Evolutionary conservation across 1,284 basidiomycete genomes (phyloP), one percentile per base, ranked within the genome.

Genomic region (Pisolithus thermaeus): DNA sequence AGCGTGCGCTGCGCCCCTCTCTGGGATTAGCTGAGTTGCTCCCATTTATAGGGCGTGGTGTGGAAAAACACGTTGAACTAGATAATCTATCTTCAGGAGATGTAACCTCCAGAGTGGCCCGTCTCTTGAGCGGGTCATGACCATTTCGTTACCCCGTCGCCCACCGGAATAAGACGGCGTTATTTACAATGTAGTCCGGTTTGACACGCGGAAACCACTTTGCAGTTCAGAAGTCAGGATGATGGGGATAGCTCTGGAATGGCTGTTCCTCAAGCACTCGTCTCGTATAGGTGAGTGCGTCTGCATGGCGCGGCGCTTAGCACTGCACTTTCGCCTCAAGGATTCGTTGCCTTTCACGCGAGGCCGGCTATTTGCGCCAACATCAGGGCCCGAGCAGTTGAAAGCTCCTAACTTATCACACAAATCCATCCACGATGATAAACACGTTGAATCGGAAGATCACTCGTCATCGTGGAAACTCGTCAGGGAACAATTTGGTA

Each of bases 21-120:
- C 32, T 35, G 12, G 32, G 5, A 37, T 44, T 52, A 57, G 55
- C 56, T 57, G 53, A 57, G 47, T 52, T 25, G 35, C 32, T 35
- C 32, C 30, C 51, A 39, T 49, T 37, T 52, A 51, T 47, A 90
- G 90, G 91, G 67, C 80, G 77, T 50, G 90, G 90, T 45, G 76
- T 84, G 27, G 90, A 92, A 72, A 85, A 79, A 64, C 84, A 90
- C 63, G 81, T 90, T 51, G 83, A 87, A 61, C 73, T 95, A 49
- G 90, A 91, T 59, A 83, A 88, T 56, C 79, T 92, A 32, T 80
- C 84, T 20, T 77, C 80, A 30, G 70, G 78, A 41, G 86, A 92
- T 59, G 89, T 90, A 46, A 80, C 85, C 64, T 72, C 78, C 49
- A 84, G 80, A 70, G 76, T 92, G 47, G 74, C 78, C 28, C 76